These are phyloP conservation scores for Yamadazyma sp. DNA, from an alignment of 1,139 yeast species.

Conservation along the genomic window DNA sequence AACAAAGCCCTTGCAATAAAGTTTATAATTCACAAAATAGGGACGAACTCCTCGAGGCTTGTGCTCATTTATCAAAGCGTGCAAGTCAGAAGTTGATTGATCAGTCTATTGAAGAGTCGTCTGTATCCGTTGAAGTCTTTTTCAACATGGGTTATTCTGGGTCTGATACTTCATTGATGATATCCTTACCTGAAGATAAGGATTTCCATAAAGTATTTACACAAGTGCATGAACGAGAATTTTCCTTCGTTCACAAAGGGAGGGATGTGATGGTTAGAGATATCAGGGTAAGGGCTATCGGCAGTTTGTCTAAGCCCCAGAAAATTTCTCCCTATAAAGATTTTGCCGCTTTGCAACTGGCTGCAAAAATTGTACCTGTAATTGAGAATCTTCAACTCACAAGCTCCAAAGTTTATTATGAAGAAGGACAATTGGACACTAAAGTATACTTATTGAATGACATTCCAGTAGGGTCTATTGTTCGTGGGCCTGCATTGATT, in stretches of 20 bases:
- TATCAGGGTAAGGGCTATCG: slow-evolving; percentile 17
- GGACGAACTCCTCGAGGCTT: slow-evolving; percentile 8
- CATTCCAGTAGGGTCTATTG: slow-evolving; percentile 50
- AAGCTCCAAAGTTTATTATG: slow-evolving; percentile 8
- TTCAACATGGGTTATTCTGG: slow-evolving; percentile 23
- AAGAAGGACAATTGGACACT: slow-evolving; percentile 10
- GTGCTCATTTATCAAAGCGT: slow-evolving; percentile 5
- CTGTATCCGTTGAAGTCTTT: slow-evolving; percentile 12
- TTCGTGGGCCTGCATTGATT: slow-evolving; percentile 79
- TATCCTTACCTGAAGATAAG: slow-evolving; percentile 19
- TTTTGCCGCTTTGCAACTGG: background rate
- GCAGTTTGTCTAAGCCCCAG: slow-evolving; percentile 10
- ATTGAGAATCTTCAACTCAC: slow-evolving; percentile 1
- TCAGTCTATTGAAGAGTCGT: slow-evolving; percentile 10
- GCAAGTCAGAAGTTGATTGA: slow-evolving; percentile 7
- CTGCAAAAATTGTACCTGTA: background rate
- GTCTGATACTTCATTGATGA: slow-evolving; percentile 19
- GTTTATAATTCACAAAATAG: slow-evolving; percentile 9
- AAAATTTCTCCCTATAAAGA: slow-evolving; percentile 13
- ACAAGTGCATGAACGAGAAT: slow-evolving; percentile 59
- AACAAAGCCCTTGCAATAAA: slow-evolving; percentile 18
- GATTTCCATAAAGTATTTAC: slow-evolving; percentile 39
- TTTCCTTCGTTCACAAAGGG: slow-evolving; percentile 61
- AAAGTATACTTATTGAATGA: slow-evolving; percentile 48
- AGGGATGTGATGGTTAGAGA: slow-evolving; percentile 35